A percentile compares a stretch with the other conserved stretches of the same genome.
phyloP scores from a whole-genome alignment of 164 flowering plant species.

The Chloranthus sessilifolius region DNA sequence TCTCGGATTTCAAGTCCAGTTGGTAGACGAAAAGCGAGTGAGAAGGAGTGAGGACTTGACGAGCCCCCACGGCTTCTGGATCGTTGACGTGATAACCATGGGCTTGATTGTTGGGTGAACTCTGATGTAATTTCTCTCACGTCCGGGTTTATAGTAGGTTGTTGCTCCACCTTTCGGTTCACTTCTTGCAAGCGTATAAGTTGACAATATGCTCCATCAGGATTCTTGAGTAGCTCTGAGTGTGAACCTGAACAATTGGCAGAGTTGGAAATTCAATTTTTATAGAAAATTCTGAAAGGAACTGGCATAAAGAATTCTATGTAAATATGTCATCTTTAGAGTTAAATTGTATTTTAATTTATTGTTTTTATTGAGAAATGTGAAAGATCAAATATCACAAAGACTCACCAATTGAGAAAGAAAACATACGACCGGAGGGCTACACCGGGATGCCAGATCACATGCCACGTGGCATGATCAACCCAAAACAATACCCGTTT shows the following conservation, averaged over 20 bases:
- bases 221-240: constrained; percentile 31
- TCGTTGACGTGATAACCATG: constrained; percentile 14
- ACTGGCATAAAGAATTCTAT: too few species aligned
- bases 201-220: constrained; percentile 41
- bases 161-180: constrained; percentile 17
- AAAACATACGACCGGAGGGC: too few species aligned
- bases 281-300: too few species aligned
- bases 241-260: constrained; percentile 37
- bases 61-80: constrained; percentile 27
- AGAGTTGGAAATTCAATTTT: too few species aligned
- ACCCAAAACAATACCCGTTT: too few species aligned
- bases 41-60: constrained; percentile 30
- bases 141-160: constrained; percentile 10
- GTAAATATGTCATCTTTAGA: too few species aligned
- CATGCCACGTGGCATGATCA: too few species aligned
- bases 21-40: constrained; percentile 22
- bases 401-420: too few species aligned
- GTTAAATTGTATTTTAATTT: too few species aligned
- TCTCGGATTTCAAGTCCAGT: constrained; percentile 13
- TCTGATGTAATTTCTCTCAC: constrained; percentile 13
- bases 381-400: too few species aligned
- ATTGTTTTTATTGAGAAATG: too few species aligned
- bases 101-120: constrained; percentile 16
- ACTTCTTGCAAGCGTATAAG: constrained; percentile 41
- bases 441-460: too few species aligned